Evolutionary conservation across 2,329 filamentous ascomycete genomes (phyloP), one percentile per base, ranked within the genome.

Genomic region (Fusarium dlaminii): DNA sequence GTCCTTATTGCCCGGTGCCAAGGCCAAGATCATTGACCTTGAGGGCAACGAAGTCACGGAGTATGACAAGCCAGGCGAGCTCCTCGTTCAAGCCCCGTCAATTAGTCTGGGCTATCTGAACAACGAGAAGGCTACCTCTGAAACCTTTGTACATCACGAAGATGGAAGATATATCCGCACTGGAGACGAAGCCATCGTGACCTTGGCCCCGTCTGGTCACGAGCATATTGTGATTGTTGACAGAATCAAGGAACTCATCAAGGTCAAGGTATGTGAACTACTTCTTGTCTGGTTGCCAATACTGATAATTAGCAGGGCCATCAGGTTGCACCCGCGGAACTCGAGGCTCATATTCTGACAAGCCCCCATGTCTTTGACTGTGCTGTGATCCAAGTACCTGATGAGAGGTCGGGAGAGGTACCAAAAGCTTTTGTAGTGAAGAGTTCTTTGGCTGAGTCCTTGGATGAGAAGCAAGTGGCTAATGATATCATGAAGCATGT

Each of bases 171-270:
- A 94, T 89, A 90, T 97, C 86, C 89, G 89, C 27, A 98, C 95
- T 0, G 95, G 95, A 14, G 95, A 98, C 76, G 94, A 97, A 79
- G 94, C 92, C 0, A 84, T 96, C 4, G 84, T 97, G 12, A 87
- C 88, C 3, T 86, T 89, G 75, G 85, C 90, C 6, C 87, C 89
- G 0, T 84, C 86, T 1, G 94, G 94, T 2, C 84, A 91, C 68
- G 94, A 98, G 81, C 95, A 98, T 79, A 80, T 98, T 55, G 92
- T 94, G 79, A 93, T 98, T 59, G 92, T 95, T 1, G 95, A 98
- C 79, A 89, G 95, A 18, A 82, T 87, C 68, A 88, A 90, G 76
- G 90, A 94, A 79, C 84, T 94, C 39, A 94, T 94, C 82, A 94
- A 94, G 79, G 92, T 94, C 79, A 94, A 94, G 85, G 91, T 91